Conservation (phyloP, 2,329 filamentous ascomycete genomes). For the Diplodia intermedia region DNA sequence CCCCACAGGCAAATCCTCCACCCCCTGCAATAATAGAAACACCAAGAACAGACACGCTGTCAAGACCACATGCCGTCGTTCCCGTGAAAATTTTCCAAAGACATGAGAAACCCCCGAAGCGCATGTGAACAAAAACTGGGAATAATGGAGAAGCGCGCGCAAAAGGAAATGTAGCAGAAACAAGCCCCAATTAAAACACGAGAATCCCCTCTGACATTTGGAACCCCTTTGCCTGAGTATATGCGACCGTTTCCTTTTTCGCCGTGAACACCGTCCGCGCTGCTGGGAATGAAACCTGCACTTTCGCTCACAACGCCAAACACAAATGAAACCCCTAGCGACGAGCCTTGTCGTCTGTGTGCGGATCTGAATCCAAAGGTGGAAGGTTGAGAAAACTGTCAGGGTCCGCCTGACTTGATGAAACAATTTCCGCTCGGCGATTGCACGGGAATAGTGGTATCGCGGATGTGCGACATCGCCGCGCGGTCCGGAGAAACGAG, state of each 20-base stretch:
- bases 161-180: slow-evolving; percentile 16
- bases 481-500: slow-evolving; percentile 1
- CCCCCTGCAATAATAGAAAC: slow-evolving; percentile 11
- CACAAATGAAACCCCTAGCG: slow-evolving; percentile 29
- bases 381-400: slow-evolving; percentile 10
- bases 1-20: not conserved
- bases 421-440: slow-evolving; percentile 24
- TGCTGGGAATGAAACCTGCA: slow-evolving; percentile 11
- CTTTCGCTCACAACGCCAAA: slow-evolving; percentile 28
- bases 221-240: slow-evolving; percentile 29
- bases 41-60: slow-evolving; percentile 27
- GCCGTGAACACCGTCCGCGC: slow-evolving; percentile 27
- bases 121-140: slow-evolving; percentile 7
- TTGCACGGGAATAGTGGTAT: slow-evolving; percentile 24
- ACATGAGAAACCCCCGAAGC: slow-evolving; percentile 17
- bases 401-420: slow-evolving; percentile 8
- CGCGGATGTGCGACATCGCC: slow-evolving; percentile 12
- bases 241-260: slow-evolving; percentile 27
- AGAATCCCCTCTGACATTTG: slow-evolving; percentile 24
- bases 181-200: slow-evolving; percentile 28
- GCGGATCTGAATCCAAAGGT: slow-evolving; percentile 22
- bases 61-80: slow-evolving; percentile 26
- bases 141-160: slow-evolving; percentile 23
- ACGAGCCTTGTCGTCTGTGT: slow-evolving; percentile 27
- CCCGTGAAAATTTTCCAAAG: slow-evolving; percentile 24